Evolutionary conservation across 768 basidiomycete genomes (phyloP).

Genomic region (Naganishia kalamii): DNA sequence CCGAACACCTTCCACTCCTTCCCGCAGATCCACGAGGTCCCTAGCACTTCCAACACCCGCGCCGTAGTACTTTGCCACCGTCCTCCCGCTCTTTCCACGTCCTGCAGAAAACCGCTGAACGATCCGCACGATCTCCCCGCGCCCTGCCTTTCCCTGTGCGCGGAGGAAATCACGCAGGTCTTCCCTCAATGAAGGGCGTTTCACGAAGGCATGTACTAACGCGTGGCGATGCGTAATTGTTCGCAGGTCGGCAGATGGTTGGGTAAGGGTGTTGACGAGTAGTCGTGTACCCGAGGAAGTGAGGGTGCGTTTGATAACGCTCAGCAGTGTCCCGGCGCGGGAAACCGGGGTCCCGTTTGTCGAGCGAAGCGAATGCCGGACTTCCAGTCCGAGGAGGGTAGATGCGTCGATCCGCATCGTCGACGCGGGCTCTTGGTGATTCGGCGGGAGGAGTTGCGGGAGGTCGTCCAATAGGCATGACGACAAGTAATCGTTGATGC

Average conservation of each 20-base stretch:
- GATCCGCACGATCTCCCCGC: slow-evolving; percentile 38
- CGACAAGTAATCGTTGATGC: slow-evolving; percentile 36
- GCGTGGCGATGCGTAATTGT: slow-evolving; percentile 33
- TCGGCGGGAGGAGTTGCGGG: slow-evolving; percentile 32
- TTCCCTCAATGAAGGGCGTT: slow-evolving; percentile 31
- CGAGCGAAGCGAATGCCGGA: slow-evolving; percentile 40
- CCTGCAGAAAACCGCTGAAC: slow-evolving; percentile 37
- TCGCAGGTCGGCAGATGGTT: slow-evolving; percentile 35
- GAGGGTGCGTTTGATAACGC: slow-evolving; percentile 37
- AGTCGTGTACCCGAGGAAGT: slow-evolving; percentile 41
- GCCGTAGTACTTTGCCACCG: background rate
- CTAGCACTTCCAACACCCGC: slow-evolving; percentile 21
- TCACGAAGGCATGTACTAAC: slow-evolving; percentile 39
- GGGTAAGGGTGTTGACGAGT: slow-evolving; percentile 37
- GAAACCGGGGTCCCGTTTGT: slow-evolving; percentile 31
- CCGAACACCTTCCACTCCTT: slow-evolving; percentile 31
- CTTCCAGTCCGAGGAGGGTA: slow-evolving; percentile 43
- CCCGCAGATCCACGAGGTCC: slow-evolving; percentile 38
- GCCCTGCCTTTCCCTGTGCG: slow-evolving; percentile 5
- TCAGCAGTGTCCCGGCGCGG: slow-evolving; percentile 38
- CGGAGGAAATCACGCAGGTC: slow-evolving; percentile 34
- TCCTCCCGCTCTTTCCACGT: background rate
- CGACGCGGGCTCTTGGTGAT: slow-evolving; percentile 26
- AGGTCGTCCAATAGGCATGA: slow-evolving; percentile 40
- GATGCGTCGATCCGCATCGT: slow-evolving; percentile 46